These are phyloP conservation scores for Fusarium temperatum DNA, from an alignment of 2,329 filamentous ascomycete species.

Conservation along the genomic window DNA sequence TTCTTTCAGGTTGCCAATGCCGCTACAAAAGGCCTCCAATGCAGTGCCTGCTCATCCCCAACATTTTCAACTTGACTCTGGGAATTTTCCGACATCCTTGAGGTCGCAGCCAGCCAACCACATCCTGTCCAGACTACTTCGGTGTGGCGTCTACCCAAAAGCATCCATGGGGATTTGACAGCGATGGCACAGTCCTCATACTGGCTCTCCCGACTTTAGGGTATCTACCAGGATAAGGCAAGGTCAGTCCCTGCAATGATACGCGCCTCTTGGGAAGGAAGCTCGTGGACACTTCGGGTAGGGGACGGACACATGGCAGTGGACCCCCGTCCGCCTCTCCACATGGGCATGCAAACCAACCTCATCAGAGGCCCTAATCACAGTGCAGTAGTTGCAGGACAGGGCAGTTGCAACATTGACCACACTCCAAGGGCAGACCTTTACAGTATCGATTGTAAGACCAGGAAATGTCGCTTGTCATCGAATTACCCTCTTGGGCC, in stretches of 20 bases:
- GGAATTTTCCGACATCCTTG: slow-evolving; percentile 18
- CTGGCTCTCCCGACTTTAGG: slow-evolving; percentile 14
- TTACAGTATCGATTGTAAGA: neutral
- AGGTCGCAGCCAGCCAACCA: neutral
- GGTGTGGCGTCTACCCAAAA: slow-evolving; percentile 15
- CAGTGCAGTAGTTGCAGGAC: neutral
- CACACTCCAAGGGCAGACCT: slow-evolving; percentile 12
- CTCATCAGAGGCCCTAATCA: slow-evolving; percentile 28
- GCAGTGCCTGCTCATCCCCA: neutral
- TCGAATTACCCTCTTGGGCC: slow-evolving; percentile 25
- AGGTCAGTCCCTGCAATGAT: slow-evolving; percentile 28
- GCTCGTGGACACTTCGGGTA: slow-evolving; percentile 31
- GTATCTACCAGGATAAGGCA: slow-evolving; percentile 5
- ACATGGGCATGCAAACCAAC: slow-evolving; percentile 31
- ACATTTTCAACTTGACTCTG: neutral
- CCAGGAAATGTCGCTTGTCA: slow-evolving; percentile 13
- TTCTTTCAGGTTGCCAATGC: slow-evolving; percentile 25
- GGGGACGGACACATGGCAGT: slow-evolving; percentile 41
- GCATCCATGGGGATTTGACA: slow-evolving; percentile 8
- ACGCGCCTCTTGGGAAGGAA: slow-evolving; percentile 28
- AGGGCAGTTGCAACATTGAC: neutral
- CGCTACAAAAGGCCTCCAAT: slow-evolving; percentile 1
- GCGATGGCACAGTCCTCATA: slow-evolving; percentile 25
- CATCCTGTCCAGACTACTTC: slow-evolving; percentile 9
- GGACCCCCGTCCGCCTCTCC: slow-evolving; percentile 34